Base-by-base conservation (phyloP, 441 rosid genomes). In the Hura crepitans region DNA sequence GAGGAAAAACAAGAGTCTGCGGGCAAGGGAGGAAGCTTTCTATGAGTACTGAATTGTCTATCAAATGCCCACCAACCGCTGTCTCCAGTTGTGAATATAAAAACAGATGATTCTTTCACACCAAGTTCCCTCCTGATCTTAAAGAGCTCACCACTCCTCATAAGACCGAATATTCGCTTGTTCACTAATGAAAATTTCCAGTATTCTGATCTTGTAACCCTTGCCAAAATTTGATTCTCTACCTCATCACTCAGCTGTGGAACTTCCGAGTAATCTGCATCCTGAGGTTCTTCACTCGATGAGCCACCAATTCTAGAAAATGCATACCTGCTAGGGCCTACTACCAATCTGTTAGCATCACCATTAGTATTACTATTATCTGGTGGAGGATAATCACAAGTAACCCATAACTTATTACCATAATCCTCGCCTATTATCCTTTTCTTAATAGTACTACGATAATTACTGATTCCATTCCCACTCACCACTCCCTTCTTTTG, bases 261-360 rank as follows among this genome's bases (percentile, higher is more conserved):
- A 77, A 79, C 59, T 46, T 73, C 63, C 14, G 64, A 63, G 78
- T 91, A 93, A 93, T 91, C 97, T 91, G 95, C 95, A 93, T 89
- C 98, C 92, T 93, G 91, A 81, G 92, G 84, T 89, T 78, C 69
- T 6, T 73, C 77, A 68, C 73, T 75, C 35, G 80, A 69, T 47
- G 79, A 75, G 75, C 62, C 69, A 67, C 71, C 64, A 23, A 31
- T 61, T 20, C 62, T 63, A 45, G 33, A 60, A 14, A 79, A 57
- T 72, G 71, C 75, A 53, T 72, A 72, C 57, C 35, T 42, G 65
- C 75, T 73, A 20, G 73, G 73, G 69, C 79, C 75, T 6, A 65
- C 80, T 46, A 65, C 62, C 72, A 6, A 2, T 33, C 2, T 33
- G 2, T 51, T 46, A 39, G 54, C 61, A 72, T 27, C 65, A 33